Conservation (phyloP, 306 rosid species). For the Vachellia pachyceras region DNA sequence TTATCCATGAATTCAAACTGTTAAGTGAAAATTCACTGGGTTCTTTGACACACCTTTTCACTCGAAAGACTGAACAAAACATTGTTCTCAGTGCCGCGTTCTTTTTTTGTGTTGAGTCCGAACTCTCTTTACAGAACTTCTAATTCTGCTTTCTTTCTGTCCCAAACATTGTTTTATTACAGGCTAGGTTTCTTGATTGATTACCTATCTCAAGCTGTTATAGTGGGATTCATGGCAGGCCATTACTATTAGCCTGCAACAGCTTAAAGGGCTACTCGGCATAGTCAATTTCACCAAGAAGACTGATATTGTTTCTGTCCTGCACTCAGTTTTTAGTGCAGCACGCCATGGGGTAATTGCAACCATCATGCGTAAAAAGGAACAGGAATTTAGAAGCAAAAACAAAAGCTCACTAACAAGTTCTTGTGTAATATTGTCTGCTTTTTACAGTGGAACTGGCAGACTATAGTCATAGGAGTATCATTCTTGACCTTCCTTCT, state of each 20-base stretch:
- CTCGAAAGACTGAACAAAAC: background rate
- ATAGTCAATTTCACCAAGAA: constrained; percentile 66
- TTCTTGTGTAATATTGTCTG: constrained; percentile 16
- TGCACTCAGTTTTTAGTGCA: constrained; percentile 59
- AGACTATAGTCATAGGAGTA: constrained; percentile 70
- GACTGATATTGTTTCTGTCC: constrained; percentile 73
- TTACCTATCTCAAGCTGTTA: constrained; percentile 88
- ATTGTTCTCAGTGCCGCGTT: too few relatives aligned
- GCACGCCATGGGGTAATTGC: constrained; percentile 72
- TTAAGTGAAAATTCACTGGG: background rate
- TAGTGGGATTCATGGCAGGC: constrained; percentile 97
- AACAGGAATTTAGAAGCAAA: background rate
- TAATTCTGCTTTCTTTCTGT: background rate
- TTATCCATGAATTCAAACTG: background rate
- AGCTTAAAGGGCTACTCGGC: constrained; percentile 89
- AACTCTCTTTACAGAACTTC: background rate
- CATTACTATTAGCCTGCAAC: constrained; percentile 82
- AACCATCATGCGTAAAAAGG: background rate
- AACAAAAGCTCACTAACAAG: background rate
- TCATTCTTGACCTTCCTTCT: constrained; percentile 73
- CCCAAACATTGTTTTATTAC: constrained; percentile 4
- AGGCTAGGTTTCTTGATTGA: constrained; percentile 92
- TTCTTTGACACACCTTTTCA: background rate
- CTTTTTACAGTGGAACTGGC: constrained; percentile 89
- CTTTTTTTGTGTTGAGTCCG: background rate